Evolutionary conservation across 345 rosid genomes (phyloP).

Genomic region (Populus davidiana): DNA sequence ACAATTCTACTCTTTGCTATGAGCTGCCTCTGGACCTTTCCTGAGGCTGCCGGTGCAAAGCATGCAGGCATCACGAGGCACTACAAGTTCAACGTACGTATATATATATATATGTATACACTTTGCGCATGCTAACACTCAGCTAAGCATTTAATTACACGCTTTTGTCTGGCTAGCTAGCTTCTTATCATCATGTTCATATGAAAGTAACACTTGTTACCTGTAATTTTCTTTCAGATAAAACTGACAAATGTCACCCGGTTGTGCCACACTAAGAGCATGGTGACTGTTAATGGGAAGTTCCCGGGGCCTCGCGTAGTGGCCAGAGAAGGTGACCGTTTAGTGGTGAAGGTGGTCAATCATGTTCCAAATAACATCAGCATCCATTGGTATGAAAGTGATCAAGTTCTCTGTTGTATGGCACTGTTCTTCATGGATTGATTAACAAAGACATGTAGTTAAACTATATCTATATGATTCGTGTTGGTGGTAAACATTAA

Average conservation of each 20-base stretch:
- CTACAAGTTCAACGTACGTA: constrained; percentile 58
- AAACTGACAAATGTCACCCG: constrained; percentile 39
- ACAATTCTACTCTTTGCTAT: constrained; percentile 17
- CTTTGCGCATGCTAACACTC: background rate
- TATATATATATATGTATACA: too few species aligned
- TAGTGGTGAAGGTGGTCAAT: constrained; percentile 48
- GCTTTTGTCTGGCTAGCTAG: background rate
- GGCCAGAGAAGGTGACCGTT: constrained; percentile 53
- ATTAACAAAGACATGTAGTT: background rate
- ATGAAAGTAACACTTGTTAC: too few species aligned
- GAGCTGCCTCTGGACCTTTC: constrained; percentile 25
- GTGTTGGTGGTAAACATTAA: background rate
- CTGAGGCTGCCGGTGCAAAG: constrained; percentile 26
- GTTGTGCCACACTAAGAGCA: constrained; percentile 46
- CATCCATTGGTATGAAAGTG: constrained; percentile 48
- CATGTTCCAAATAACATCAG: constrained; percentile 45
- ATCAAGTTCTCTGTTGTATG: background rate
- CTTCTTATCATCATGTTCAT: too few species aligned
- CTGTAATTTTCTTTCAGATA: constrained; percentile 25
- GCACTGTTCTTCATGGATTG: background rate
- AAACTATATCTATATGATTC: too few species aligned
- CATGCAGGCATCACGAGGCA: constrained; percentile 60
- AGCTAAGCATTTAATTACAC: background rate
- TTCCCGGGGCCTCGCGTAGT: constrained; percentile 54
- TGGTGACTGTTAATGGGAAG: constrained; percentile 49